Evolutionary conservation across 106 monocot genomes (phyloP).

Genomic region (Hemerocallis citrina): DNA sequence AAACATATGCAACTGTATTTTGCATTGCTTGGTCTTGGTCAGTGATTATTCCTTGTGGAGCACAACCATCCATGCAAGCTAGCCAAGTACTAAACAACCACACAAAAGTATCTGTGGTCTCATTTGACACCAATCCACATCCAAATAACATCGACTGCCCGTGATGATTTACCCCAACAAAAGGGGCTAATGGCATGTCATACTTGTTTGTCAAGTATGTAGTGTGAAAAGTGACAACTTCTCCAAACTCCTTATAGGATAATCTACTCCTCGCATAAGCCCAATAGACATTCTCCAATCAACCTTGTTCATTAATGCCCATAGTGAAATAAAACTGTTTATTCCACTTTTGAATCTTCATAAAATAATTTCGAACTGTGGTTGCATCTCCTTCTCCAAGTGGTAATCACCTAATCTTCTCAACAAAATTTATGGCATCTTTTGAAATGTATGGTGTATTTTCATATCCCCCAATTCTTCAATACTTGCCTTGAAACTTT

Average conservation of each 20-base stretch:
- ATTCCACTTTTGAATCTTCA: slow-evolving; percentile 1
- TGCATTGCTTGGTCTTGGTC: slow-evolving; percentile 9
- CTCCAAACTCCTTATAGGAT: slow-evolving; percentile 15
- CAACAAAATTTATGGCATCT: slow-evolving; percentile 5
- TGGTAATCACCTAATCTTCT: slow-evolving; percentile 1
- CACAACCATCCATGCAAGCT: slow-evolving; percentile 19
- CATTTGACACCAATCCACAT: slow-evolving; percentile 17
- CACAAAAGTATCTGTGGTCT: slow-evolving; percentile 9
- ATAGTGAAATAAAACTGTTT: slow-evolving; percentile 9
- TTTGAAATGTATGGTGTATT: slow-evolving; percentile 5
- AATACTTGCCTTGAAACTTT: no score
- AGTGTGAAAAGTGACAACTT: slow-evolving; percentile 24
- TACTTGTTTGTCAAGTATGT: background rate
- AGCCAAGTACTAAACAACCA: slow-evolving; percentile 23
- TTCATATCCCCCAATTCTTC: slow-evolving; percentile 10
- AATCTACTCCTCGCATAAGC: slow-evolving; percentile 12
- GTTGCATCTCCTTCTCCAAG: slow-evolving; percentile 14
- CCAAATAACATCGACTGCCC: slow-evolving; percentile 18
- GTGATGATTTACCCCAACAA: slow-evolving; percentile 28
- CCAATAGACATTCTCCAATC: slow-evolving; percentile 20
- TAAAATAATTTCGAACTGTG: slow-evolving; percentile 17
- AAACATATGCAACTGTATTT: background rate
- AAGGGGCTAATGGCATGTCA: slow-evolving; percentile 7
- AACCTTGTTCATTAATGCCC: slow-evolving; percentile 12
- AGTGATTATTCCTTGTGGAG: slow-evolving; percentile 25